Percentiles rank a stretch among this genome's conserved stretches.
phyloP scores from a whole-genome alignment of 768 basidiomycete species.

The Rhodotorula sphaerocarpa region DNA sequence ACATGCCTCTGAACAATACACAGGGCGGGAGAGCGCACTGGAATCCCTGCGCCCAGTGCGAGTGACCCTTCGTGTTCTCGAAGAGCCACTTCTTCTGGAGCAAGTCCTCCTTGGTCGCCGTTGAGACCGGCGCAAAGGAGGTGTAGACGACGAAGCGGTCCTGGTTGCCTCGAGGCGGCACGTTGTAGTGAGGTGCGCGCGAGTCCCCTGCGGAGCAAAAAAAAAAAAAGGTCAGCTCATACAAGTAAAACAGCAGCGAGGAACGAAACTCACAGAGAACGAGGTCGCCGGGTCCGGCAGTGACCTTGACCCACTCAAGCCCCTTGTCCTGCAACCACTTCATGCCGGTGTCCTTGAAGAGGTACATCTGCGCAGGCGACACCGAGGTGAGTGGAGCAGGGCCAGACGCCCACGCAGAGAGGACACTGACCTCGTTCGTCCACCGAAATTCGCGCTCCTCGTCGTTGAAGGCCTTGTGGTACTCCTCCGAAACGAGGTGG shows the following conservation, averaged over 20 bases:
- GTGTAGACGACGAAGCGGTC: constrained; percentile 18
- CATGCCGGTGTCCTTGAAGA: constrained; percentile 36
- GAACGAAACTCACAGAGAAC: constrained; percentile 44
- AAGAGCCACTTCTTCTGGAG: constrained; percentile 9
- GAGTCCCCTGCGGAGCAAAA: constrained; percentile 21
- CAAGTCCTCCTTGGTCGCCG: constrained; percentile 11
- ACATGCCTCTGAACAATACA: neutral
- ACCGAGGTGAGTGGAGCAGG: too few species aligned
- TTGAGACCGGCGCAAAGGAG: constrained; percentile 1
- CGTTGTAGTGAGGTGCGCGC: constrained; percentile 21
- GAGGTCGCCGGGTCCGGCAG: constrained; percentile 41
- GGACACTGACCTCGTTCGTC: neutral
- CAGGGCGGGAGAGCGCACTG: neutral
- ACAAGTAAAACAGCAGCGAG: too few species aligned
- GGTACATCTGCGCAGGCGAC: too few species aligned
- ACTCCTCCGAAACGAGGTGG: constrained; percentile 31
- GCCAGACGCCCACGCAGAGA: too few species aligned
- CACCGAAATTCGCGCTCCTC: neutral
- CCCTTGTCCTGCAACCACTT: constrained; percentile 41
- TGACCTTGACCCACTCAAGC: constrained; percentile 41
- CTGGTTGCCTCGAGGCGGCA: constrained; percentile 1
- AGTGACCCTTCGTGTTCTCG: constrained; percentile 12
- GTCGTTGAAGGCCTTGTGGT: constrained; percentile 30
- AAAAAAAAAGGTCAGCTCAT: neutral
- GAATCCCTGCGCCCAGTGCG: constrained; percentile 22